A percentile compares a stretch with the other conserved stretches of the same genome.
These are phyloP conservation scores for Ganoderma sp. DNA, from an alignment of 1,284 basidiomycete genomes.

Conservation along the genomic window DNA sequence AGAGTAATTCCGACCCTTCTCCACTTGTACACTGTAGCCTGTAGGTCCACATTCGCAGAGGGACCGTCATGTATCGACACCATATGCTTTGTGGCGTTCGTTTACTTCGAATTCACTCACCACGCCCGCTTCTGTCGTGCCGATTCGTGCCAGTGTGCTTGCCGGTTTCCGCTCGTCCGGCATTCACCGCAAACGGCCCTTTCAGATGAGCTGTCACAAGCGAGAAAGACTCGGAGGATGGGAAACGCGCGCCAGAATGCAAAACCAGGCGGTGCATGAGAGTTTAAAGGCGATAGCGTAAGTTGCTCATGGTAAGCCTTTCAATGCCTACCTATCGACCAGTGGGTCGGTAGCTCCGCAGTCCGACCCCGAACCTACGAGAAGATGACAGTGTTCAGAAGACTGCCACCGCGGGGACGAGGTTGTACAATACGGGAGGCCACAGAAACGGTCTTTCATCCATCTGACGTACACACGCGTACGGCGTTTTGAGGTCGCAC, in stretches of 20 bases:
- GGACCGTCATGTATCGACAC: background rate
- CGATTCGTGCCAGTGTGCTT: background rate
- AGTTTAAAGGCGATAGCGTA: background rate
- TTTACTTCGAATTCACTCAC: background rate
- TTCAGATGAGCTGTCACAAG: background rate
- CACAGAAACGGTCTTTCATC: background rate
- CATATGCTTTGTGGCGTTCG: slow-evolving; percentile 2
- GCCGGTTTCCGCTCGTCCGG: slow-evolving; percentile 11
- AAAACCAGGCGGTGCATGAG: background rate
- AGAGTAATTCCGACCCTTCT: slow-evolving; percentile 21
- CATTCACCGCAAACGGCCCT: slow-evolving; percentile 8
- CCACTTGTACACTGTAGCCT: background rate
- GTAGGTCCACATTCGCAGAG: slow-evolving; percentile 3
- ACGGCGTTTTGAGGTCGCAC: background rate
- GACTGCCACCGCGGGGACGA: background rate
- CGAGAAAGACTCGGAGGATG: background rate
- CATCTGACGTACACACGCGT: background rate
- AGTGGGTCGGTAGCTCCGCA: background rate
- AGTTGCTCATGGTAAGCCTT: background rate
- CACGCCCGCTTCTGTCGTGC: background rate
- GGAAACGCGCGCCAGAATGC: background rate
- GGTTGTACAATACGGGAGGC: background rate
- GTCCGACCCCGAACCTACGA: background rate
- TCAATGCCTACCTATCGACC: background rate
- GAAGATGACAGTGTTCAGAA: background rate